Percentiles rank a stretch among this genome's conserved stretches.
Conservation (phyloP, 495 filamentous ascomycete species). For the Rostrohypoxylon terebratum region DNA sequence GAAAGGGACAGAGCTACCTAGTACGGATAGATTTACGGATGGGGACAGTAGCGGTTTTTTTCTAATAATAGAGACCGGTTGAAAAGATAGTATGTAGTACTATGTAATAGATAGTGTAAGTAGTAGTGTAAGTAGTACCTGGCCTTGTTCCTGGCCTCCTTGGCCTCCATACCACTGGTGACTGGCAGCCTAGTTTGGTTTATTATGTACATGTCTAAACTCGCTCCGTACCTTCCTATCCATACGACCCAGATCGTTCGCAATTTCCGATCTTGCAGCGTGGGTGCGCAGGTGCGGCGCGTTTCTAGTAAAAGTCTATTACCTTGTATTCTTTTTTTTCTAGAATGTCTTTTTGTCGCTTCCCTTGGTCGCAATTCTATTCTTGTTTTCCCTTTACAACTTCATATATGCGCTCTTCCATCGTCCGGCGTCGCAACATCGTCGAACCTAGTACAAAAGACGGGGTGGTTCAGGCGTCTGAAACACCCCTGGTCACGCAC, state of each 20-base stretch:
- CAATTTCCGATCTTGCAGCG: conserved; percentile 46
- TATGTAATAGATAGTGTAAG: conserved; percentile 3
- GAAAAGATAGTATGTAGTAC: conserved; percentile 5
- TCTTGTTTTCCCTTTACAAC: conserved; percentile 24
- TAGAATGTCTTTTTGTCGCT: conserved; percentile 16
- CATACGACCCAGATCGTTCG: conserved; percentile 35
- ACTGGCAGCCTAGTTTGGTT: neutral
- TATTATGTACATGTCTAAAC: conserved; percentile 22
- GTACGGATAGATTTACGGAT: neutral
- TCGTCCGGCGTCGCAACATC: conserved; percentile 24
- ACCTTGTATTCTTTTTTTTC: conserved; percentile 3
- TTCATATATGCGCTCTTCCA: conserved; percentile 30
- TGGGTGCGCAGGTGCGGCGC: neutral
- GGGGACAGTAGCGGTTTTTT: conserved; percentile 2
- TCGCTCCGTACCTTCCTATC: conserved; percentile 28
- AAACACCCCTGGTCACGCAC: conserved; percentile 47
- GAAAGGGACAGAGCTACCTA: conserved; percentile 9
- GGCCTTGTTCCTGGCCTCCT: conserved; percentile 4
- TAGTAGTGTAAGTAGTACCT: conserved; percentile 7
- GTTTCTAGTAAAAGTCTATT: too few relatives aligned
- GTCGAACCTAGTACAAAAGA: conserved; percentile 20
- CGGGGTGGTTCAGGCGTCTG: conserved; percentile 45
- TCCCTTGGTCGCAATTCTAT: conserved; percentile 28
- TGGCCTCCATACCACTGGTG: neutral
- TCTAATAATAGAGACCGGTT: conserved; percentile 37